Conservation (phyloP, 1,139 yeast genomes). For the Blastobotrys elegans region DNA sequence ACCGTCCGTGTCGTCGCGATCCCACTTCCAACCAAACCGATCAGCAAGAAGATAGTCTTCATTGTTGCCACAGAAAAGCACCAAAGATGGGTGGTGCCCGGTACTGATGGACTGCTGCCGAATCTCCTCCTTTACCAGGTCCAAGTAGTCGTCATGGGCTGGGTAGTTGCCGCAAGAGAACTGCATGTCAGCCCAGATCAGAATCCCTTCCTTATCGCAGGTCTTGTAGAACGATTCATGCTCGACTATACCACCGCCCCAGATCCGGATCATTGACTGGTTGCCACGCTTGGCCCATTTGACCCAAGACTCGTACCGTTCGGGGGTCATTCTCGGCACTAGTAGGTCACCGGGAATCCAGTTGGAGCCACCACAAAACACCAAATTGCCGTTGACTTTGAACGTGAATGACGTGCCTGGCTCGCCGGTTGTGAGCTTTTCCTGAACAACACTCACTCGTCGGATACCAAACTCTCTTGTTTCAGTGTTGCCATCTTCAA, state of each 20-base stretch:
- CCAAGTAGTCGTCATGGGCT: constrained; percentile 28
- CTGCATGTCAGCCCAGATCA: constrained; percentile 50
- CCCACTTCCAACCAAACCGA: constrained; percentile 33
- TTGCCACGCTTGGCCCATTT: constrained; percentile 36
- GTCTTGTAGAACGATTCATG: constrained; percentile 38
- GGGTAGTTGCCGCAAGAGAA: constrained; percentile 50
- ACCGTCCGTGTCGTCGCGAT: constrained; percentile 32
- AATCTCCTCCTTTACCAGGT: constrained; percentile 35
- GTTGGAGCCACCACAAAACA: constrained; percentile 40
- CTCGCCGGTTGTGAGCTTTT: constrained; percentile 25
- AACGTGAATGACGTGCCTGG: constrained; percentile 41
- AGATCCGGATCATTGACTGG: constrained; percentile 43
- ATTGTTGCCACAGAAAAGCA: constrained; percentile 42
- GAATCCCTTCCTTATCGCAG: constrained; percentile 41
- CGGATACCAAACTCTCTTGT: constrained; percentile 36
- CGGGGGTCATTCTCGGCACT: constrained; percentile 30
- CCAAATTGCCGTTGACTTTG: constrained; percentile 37
- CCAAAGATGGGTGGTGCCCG: constrained; percentile 36
- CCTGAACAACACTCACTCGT: constrained; percentile 38
- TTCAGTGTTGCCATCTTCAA: constrained; percentile 13
- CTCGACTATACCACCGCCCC: constrained; percentile 50
- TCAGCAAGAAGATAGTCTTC: constrained; percentile 47
- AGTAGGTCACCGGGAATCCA: constrained; percentile 47
- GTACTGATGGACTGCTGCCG: constrained; percentile 36
- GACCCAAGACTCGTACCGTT: constrained; percentile 37